Conservation (phyloP, 148 eudicot genomes). For the Oxyria digyna region DNA sequence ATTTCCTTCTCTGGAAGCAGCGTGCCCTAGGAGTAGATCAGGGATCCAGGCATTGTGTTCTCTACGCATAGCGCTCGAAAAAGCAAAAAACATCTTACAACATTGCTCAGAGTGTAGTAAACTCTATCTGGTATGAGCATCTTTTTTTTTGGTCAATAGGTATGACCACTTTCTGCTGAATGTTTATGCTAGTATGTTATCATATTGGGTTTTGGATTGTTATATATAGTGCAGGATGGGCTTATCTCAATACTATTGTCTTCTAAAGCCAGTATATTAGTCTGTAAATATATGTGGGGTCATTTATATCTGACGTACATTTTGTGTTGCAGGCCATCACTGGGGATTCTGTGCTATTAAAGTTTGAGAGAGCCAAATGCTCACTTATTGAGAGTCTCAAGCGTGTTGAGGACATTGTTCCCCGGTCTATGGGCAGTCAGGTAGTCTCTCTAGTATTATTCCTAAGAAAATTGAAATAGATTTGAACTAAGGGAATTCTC, state of each 20-base stretch:
- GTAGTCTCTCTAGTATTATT: constrained; percentile 23
- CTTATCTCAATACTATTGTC: not conserved
- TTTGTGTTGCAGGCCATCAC: constrained; percentile 65
- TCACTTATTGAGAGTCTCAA: constrained; percentile 70
- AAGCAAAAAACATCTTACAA: constrained; percentile 74
- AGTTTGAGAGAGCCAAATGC: constrained; percentile 83
- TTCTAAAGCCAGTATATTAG: not conserved
- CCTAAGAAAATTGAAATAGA: not conserved
- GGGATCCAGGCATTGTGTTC: constrained; percentile 96
- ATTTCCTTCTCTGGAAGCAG: constrained; percentile 87
- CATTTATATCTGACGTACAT: not conserved
- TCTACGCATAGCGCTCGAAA: constrained; percentile 85
- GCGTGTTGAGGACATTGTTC: constrained; percentile 86
- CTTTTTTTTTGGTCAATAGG: too few species aligned
- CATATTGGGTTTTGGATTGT: not conserved
- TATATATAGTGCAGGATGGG: not conserved
- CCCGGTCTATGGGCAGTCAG: constrained; percentile 80
- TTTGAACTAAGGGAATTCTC: not conserved
- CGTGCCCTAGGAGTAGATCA: constrained; percentile 87
- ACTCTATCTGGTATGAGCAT: constrained; percentile 70
- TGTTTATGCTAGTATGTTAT: not conserved
- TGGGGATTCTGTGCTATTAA: constrained; percentile 81
- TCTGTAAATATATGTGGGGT: not conserved
- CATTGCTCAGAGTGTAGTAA: constrained; percentile 95
- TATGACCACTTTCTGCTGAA: constrained; percentile 2